Percentiles rank a stretch among this genome's conserved stretches.
phyloP scores from a whole-genome alignment of 192 early-diverging fungal species.

The Podila epicladia region DNA sequence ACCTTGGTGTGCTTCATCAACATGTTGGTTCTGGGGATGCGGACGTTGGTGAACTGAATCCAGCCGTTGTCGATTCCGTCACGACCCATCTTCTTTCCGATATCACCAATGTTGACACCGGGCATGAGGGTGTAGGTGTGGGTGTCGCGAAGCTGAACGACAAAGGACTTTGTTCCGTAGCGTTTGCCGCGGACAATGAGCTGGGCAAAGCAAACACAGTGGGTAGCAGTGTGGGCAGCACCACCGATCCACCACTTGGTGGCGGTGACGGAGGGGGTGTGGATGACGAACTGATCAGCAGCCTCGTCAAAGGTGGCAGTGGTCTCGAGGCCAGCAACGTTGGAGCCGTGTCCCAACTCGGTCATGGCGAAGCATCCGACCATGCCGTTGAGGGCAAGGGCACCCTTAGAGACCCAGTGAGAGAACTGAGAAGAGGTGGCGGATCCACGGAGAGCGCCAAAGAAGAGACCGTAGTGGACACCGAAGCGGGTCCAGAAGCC shows the following conservation, averaged over 20 bases:
- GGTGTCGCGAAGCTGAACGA: conserved; percentile 87
- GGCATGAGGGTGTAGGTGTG: conserved; percentile 82
- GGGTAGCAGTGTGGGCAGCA: conserved; percentile 90
- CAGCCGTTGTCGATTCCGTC: conserved; percentile 94
- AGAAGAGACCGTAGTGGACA: conserved; percentile 91
- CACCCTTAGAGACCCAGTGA: conserved; percentile 88
- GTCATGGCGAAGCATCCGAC: conserved; percentile 96
- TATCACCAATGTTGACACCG: conserved; percentile 90
- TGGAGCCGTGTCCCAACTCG: conserved; percentile 91
- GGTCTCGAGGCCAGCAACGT: conserved; percentile 92
- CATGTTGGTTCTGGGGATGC: conserved; percentile 91
- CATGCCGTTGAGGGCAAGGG: conserved; percentile 82
- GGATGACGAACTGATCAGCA: conserved; percentile 88
- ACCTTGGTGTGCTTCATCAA: conserved; percentile 95
- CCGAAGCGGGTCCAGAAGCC: conserved; percentile 93
- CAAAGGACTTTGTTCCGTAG: conserved; percentile 89
- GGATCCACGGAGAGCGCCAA: conserved; percentile 85
- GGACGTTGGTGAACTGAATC: conserved; percentile 93
- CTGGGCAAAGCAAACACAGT: conserved; percentile 85
- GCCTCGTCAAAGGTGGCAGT: conserved; percentile 88
- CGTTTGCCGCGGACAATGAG: conserved; percentile 81
- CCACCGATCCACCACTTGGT: conserved; percentile 99
- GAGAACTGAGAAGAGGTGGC: conserved; percentile 85
- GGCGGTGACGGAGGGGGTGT: conserved; percentile 78
- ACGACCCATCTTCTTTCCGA: conserved; percentile 94